These are phyloP conservation scores for Malbranchea cinnamomea DNA, from an alignment of 2,329 filamentous ascomycete genomes.

Conservation along the genomic window DNA sequence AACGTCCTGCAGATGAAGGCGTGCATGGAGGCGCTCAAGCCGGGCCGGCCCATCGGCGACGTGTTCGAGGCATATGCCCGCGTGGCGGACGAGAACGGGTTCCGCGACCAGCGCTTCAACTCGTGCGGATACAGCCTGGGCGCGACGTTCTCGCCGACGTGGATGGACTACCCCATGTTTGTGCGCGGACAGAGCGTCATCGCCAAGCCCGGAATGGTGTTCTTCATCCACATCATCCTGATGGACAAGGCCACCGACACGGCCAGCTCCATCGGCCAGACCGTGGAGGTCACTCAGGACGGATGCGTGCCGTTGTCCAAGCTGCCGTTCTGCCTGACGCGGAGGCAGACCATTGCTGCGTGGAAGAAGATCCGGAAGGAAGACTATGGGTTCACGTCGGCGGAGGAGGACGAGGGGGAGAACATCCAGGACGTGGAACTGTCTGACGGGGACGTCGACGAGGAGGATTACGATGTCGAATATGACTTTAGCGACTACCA, in stretches of 20 bases:
- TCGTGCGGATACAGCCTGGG: constrained; percentile 18
- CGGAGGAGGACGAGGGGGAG: constrained; percentile 20
- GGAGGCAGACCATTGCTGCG: constrained; percentile 20
- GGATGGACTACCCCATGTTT: constrained; percentile 13
- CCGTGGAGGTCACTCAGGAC: constrained; percentile 17
- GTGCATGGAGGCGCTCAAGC: constrained; percentile 15
- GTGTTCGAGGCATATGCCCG: constrained; percentile 17
- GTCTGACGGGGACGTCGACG: constrained; percentile 19
- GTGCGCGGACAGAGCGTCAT: constrained; percentile 10
- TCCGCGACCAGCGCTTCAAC: constrained; percentile 18
- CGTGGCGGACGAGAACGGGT: constrained; percentile 19
- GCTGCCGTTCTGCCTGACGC: constrained; percentile 19
- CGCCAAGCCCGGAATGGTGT: constrained; percentile 18
- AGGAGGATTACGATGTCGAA: constrained; percentile 20
- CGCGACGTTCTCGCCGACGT: constrained; percentile 16
- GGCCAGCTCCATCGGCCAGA: constrained; percentile 20
- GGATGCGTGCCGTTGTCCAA: constrained; percentile 20
- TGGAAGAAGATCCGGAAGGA: constrained; percentile 22
- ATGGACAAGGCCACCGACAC: constrained; percentile 23
- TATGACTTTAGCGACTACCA: constrained; percentile 21
- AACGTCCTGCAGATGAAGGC: constrained; percentile 18
- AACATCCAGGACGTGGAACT: constrained; percentile 21
- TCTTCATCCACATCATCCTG: constrained; percentile 22
- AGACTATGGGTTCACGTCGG: constrained; percentile 19
- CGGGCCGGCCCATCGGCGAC: constrained; percentile 15